These are phyloP conservation scores for Solanum piurae DNA, from an alignment of 257 asterid genomes.

Conservation along the genomic window DNA sequence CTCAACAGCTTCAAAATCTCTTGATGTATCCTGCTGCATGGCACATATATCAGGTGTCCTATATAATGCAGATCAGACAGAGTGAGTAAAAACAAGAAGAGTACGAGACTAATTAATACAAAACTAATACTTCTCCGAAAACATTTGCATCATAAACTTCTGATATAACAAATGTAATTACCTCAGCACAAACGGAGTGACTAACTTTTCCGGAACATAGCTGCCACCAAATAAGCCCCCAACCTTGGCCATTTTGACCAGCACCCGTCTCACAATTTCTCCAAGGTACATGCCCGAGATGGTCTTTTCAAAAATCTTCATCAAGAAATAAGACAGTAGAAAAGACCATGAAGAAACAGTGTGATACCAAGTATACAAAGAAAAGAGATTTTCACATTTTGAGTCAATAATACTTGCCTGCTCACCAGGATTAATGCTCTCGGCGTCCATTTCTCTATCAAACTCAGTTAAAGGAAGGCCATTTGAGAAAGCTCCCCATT, in stretches of 20 bases:
- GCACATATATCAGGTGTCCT: slow-evolving; percentile 72
- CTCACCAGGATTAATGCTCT: slow-evolving; percentile 68
- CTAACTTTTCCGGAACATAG: slow-evolving; percentile 38
- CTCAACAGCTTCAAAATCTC: slow-evolving; percentile 51
- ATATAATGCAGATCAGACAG: slow-evolving; percentile 6
- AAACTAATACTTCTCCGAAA: neutral
- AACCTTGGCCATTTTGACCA: slow-evolving; percentile 49
- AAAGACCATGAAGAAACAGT: neutral
- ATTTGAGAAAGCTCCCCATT: slow-evolving; percentile 73
- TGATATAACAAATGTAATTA: neutral
- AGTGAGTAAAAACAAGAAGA: neutral
- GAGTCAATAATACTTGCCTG: slow-evolving; percentile 32
- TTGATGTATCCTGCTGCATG: slow-evolving; percentile 66
- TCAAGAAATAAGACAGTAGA: neutral
- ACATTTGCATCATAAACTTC: neutral
- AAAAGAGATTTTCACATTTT: neutral
- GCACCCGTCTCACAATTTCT: slow-evolving; percentile 63
- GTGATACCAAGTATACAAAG: neutral
- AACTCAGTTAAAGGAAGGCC: slow-evolving; percentile 69
- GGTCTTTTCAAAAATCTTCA: slow-evolving; percentile 69
- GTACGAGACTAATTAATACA: neutral
- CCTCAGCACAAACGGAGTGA: slow-evolving; percentile 50
- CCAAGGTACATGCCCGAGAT: slow-evolving; percentile 88
- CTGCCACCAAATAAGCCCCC: slow-evolving; percentile 51
- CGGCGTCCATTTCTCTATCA: slow-evolving; percentile 70